These are phyloP conservation scores for Monosporascus sp. DNA, from an alignment of 2,329 filamentous ascomycete species.

Conservation along the genomic window DNA sequence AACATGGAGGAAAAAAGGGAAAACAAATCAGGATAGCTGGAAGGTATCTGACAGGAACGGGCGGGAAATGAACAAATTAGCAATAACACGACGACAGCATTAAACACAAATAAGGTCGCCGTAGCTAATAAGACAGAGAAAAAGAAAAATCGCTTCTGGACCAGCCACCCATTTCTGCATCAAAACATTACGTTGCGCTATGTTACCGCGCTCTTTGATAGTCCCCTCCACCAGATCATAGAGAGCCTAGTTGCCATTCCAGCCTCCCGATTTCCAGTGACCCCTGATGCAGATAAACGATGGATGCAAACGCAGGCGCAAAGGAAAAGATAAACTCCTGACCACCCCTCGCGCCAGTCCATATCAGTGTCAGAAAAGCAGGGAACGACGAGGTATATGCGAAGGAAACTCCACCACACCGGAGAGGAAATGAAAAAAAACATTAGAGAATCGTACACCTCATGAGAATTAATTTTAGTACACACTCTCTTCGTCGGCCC, in stretches of 20 bases:
- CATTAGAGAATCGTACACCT: slow-evolving; percentile 48
- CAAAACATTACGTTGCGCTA: slow-evolving; percentile 32
- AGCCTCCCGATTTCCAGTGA: slow-evolving; percentile 28
- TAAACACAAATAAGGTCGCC: slow-evolving; percentile 37
- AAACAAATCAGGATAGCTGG: slow-evolving; percentile 40
- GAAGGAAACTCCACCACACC: slow-evolving; percentile 34
- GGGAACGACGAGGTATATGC: slow-evolving; percentile 40
- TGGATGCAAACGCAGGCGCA: slow-evolving; percentile 27
- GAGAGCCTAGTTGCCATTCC: slow-evolving; percentile 26
- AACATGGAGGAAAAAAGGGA: slow-evolving; percentile 11
- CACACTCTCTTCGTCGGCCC: slow-evolving; percentile 66
- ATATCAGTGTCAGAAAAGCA: slow-evolving; percentile 23
- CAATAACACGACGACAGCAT: slow-evolving; percentile 28
- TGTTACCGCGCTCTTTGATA: slow-evolving; percentile 19
- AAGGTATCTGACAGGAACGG: slow-evolving; percentile 49
- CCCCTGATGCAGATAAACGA: slow-evolving; percentile 27
- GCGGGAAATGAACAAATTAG: slow-evolving; percentile 19
- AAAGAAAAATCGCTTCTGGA: slow-evolving; percentile 34
- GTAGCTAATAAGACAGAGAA: slow-evolving; percentile 44
- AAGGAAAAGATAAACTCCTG: slow-evolving; percentile 23
- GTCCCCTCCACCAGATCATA: slow-evolving; percentile 22
- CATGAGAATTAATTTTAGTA: slow-evolving; percentile 53
- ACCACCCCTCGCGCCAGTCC: slow-evolving; percentile 26
- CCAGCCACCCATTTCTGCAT: slow-evolving; percentile 33
- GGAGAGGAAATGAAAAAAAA: slow-evolving; percentile 24